A percentile compares a stretch with the other conserved stretches of the same genome.
phyloP scores from a whole-genome alignment of 441 rosid genomes.

The Metrosideros polymorpha region DNA sequence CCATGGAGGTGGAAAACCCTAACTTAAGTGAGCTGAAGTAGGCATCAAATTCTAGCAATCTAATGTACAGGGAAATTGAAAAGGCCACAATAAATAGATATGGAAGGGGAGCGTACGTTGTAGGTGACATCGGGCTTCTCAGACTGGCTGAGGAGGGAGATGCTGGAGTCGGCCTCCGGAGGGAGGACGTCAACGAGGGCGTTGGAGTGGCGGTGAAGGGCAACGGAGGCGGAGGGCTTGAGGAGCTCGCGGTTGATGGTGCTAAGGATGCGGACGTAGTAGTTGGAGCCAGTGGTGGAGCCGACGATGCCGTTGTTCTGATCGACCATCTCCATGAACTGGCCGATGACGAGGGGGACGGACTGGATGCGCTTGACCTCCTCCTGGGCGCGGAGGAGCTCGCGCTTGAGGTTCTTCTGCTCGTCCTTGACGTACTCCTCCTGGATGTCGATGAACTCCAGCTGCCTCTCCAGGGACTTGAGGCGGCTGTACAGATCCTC shows the following conservation, averaged over 20 bases:
- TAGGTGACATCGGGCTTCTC: conserved; percentile 98
- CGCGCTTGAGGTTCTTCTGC: conserved; percentile 89
- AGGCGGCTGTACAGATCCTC: conserved; percentile 80
- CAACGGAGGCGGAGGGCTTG: conserved; percentile 97
- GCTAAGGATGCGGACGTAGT: conserved; percentile 86
- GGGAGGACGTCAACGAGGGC: conserved; percentile 97
- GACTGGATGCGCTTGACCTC: conserved; percentile 98
- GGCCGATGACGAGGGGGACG: conserved; percentile 92
- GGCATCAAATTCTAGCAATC: not conserved
- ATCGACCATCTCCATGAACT: conserved; percentile 99
- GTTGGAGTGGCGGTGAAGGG: conserved; percentile 92
- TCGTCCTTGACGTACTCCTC: conserved; percentile 97
- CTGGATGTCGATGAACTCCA: conserved; percentile 89
- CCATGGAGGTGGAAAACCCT: not conserved
- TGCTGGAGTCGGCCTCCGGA: conserved; percentile 97
- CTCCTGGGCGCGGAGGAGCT: conserved; percentile 91
- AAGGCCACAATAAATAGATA: not conserved
- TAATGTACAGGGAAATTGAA: not conserved
- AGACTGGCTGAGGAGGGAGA: conserved; percentile 90
- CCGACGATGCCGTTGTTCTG: conserved; percentile 97
- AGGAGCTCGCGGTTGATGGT: conserved; percentile 84
- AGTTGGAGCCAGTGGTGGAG: conserved; percentile 94
- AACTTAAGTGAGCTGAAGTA: not conserved
- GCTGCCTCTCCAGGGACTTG: conserved; percentile 71
- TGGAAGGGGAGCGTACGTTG: conserved; percentile 30